Percentiles rank a stretch among this genome's conserved stretches.
Evolutionary conservation across 441 rosid species (phyloP).

Genomic region (Populus hybrid): DNA sequence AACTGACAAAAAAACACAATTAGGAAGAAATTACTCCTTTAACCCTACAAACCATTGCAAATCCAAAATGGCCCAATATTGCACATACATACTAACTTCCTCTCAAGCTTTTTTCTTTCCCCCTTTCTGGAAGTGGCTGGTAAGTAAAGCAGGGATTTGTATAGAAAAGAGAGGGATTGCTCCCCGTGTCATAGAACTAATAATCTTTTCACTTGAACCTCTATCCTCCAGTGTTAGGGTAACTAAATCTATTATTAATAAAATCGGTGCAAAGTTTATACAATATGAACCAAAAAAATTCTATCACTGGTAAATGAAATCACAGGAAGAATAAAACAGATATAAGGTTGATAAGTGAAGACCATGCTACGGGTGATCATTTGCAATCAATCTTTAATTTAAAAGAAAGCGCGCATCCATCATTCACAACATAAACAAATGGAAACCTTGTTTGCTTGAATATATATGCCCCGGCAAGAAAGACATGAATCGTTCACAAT

Average conservation of each 20-base stretch:
- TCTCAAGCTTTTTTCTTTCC: neutral
- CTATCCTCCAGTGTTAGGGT: neutral
- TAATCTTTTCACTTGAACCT: neutral
- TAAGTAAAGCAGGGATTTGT: neutral
- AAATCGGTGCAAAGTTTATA: neutral
- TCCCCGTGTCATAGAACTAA: neutral
- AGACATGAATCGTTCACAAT: slow-evolving; percentile 81
- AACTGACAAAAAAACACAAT: neutral
- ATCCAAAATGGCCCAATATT: neutral
- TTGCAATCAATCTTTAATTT: neutral
- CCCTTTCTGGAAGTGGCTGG: neutral
- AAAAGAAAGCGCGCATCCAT: neutral
- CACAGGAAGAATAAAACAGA: neutral
- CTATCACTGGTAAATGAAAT: neutral
- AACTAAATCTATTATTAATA: neutral
- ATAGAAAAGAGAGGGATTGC: neutral
- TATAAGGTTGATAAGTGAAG: neutral
- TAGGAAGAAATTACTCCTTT: neutral
- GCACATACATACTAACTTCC: neutral
- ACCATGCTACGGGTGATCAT: neutral
- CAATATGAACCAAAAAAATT: neutral
- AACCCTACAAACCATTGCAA: neutral
- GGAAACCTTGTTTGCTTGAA: slow-evolving; percentile 92
- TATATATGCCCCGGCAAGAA: slow-evolving; percentile 92
- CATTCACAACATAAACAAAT: neutral